Evolutionary conservation across 345 rosid species (phyloP).

Genomic region (Durio zibethinus): DNA sequence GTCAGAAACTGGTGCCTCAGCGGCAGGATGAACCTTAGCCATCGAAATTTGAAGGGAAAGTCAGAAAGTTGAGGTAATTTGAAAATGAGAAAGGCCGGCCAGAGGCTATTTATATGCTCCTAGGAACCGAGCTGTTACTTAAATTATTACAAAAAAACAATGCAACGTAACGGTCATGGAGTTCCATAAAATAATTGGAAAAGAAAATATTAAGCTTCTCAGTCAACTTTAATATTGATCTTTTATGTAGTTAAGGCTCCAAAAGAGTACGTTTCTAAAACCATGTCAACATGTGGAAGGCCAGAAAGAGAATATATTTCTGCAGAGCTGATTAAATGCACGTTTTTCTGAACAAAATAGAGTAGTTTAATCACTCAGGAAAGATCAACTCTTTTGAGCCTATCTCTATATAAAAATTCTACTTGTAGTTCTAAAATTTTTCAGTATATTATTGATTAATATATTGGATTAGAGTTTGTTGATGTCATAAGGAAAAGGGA

Average conservation of each 20-base stretch:
- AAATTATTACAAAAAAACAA: background rate
- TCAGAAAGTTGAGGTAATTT: background rate
- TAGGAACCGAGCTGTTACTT: background rate
- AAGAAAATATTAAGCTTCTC: too few species aligned
- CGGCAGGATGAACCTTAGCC: slow-evolving; percentile 18
- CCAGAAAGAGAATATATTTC: too few species aligned
- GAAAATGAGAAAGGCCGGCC: background rate
- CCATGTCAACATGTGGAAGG: too few species aligned
- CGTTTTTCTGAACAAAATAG: background rate
- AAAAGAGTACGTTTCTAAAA: too few species aligned
- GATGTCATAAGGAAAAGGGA: slow-evolving; percentile 3
- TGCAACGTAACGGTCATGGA: background rate
- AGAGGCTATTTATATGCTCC: background rate
- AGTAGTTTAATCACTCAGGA: background rate
- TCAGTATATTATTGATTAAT: background rate
- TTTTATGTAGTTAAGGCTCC: too few species aligned
- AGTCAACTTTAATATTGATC: too few species aligned
- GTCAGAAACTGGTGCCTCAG: background rate
- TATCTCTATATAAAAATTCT: background rate
- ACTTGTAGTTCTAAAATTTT: background rate
- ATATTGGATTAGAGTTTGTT: slow-evolving; percentile 1
- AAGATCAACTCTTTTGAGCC: background rate
- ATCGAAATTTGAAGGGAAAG: slow-evolving; percentile 1
- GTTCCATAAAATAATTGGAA: background rate
- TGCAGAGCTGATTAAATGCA: background rate